Conservation (phyloP, 2,329 filamentous ascomycete species). For the Fusarium sp. region DNA sequence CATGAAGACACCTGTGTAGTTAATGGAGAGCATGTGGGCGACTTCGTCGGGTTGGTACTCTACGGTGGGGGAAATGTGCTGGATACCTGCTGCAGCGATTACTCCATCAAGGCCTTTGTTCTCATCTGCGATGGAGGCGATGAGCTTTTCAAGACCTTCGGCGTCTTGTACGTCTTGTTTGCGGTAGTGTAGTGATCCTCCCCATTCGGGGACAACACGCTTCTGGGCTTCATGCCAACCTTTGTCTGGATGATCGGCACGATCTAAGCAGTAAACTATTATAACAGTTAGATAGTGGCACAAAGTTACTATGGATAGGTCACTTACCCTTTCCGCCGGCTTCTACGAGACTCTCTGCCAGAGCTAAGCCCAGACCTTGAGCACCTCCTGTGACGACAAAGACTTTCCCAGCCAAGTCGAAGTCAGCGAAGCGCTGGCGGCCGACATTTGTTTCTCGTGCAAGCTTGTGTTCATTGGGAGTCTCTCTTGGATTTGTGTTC, state of each 20-base stretch:
- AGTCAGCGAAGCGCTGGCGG: slow-evolving; percentile 71
- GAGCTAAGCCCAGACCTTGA: slow-evolving; percentile 80
- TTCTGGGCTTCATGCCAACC: slow-evolving; percentile 75
- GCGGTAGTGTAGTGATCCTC: slow-evolving; percentile 77
- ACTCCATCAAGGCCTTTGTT: slow-evolving; percentile 83
- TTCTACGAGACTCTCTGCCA: slow-evolving; percentile 82
- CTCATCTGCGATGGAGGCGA: slow-evolving; percentile 75
- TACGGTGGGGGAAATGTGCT: slow-evolving; percentile 85
- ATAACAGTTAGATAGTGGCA: rapidly evolving
- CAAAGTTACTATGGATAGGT: rapidly evolving
- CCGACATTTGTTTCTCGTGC: slow-evolving; percentile 48
- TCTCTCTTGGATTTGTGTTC: slow-evolving; percentile 45
- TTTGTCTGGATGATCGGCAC: slow-evolving; percentile 54
- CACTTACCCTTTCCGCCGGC: slow-evolving; percentile 76
- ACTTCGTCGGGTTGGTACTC: slow-evolving; percentile 82
- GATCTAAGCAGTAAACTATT: slow-evolving; percentile 14
- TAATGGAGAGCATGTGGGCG: slow-evolving; percentile 84
- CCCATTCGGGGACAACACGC: slow-evolving; percentile 66
- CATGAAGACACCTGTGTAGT: slow-evolving; percentile 85
- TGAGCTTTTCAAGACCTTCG: slow-evolving; percentile 73
- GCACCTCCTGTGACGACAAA: slow-evolving; percentile 82
- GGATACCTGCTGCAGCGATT: slow-evolving; percentile 76
- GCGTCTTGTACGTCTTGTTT: slow-evolving; percentile 86
- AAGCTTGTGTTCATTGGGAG: slow-evolving; percentile 21
- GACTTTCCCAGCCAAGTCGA: slow-evolving; percentile 79